Percentiles rank a stretch among this genome's conserved stretches.
Conservation (phyloP, 2,329 filamentous ascomycete species). For the Fusarium heterosporum region DNA sequence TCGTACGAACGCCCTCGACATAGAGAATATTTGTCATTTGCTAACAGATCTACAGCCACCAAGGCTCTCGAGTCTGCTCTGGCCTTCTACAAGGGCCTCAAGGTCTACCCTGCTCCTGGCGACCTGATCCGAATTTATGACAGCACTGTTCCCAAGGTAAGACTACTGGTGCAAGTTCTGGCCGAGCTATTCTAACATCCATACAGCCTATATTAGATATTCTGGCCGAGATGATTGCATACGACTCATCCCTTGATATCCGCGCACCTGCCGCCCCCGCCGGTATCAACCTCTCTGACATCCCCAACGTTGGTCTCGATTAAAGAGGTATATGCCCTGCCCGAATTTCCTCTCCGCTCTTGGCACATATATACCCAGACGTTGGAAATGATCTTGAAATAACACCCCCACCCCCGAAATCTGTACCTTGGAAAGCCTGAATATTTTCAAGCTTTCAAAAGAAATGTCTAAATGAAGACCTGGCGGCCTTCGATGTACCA, state of each 20-base stretch:
- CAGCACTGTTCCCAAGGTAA: slow-evolving; percentile 95
- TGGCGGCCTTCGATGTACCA: slow-evolving; percentile 55
- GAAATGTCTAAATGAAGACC: slow-evolving; percentile 45
- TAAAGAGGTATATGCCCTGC: slow-evolving; percentile 51
- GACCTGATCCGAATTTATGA: slow-evolving; percentile 98
- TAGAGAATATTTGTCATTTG: slow-evolving; percentile 1
- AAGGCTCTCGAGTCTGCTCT: slow-evolving; percentile 85
- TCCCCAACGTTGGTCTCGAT: slow-evolving; percentile 66
- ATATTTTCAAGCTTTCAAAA: slow-evolving; percentile 27
- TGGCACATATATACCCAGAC: slow-evolving; percentile 36
- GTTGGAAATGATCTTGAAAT: slow-evolving; percentile 37
- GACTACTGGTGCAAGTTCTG: slow-evolving; percentile 1
- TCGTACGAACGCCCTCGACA: slow-evolving; percentile 66
- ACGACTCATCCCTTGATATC: slow-evolving; percentile 80
- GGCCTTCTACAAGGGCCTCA: slow-evolving; percentile 97
- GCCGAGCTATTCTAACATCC: slow-evolving; percentile 34
- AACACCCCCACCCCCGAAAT: slow-evolving; percentile 26
- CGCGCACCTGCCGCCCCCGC: slow-evolving; percentile 54
- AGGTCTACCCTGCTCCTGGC: slow-evolving; percentile 94
- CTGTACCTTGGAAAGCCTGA: slow-evolving; percentile 26
- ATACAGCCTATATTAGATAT: slow-evolving; percentile 88
- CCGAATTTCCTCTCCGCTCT: slow-evolving; percentile 36
- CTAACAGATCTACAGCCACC: slow-evolving; percentile 61
- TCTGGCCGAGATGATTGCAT: slow-evolving; percentile 96
- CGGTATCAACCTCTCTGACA: slow-evolving; percentile 59